Evolutionary conservation across 495 filamentous ascomycete genomes (phyloP).

Genomic region (Pseudomonodictys pantanalensis): DNA sequence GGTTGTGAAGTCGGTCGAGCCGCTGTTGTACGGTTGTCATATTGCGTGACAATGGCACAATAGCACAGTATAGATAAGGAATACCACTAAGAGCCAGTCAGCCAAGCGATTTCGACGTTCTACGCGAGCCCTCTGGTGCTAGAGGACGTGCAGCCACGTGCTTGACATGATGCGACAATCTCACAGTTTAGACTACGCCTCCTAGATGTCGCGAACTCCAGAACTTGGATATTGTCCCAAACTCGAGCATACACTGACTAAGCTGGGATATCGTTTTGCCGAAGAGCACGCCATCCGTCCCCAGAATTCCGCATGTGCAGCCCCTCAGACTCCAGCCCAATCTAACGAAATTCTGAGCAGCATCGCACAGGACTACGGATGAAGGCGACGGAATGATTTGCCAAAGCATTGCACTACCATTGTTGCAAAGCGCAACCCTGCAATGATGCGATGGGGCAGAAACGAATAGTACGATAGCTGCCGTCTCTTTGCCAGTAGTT

Average conservation of each 20-base stretch:
- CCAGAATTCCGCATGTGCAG: constrained; percentile 10
- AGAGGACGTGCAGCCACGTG: no score
- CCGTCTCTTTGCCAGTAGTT: no score
- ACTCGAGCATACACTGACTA: constrained; percentile 7
- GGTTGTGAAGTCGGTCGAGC: not conserved
- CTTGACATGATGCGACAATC: no score
- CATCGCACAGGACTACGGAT: not conserved
- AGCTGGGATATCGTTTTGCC: constrained; percentile 1
- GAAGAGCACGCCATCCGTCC: constrained; percentile 12
- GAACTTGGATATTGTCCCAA: no score
- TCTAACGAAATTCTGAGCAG: not conserved
- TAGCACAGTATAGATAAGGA: constrained; percentile 15
- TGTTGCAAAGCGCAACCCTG: not conserved
- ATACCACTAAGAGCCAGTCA: no score
- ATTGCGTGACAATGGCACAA: constrained; percentile 21
- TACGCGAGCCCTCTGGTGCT: no score
- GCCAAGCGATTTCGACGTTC: no score
- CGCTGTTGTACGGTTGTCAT: not conserved
- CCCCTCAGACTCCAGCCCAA: not conserved
- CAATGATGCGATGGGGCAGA: constrained; percentile 9
- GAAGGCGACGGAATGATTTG: not conserved
- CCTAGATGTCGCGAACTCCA: no score
- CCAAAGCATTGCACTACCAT: not conserved
- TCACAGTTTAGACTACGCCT: no score
- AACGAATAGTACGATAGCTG: not conserved